Conservation (phyloP, 1,139 yeast species). For the Candida neerlandica region DNA sequence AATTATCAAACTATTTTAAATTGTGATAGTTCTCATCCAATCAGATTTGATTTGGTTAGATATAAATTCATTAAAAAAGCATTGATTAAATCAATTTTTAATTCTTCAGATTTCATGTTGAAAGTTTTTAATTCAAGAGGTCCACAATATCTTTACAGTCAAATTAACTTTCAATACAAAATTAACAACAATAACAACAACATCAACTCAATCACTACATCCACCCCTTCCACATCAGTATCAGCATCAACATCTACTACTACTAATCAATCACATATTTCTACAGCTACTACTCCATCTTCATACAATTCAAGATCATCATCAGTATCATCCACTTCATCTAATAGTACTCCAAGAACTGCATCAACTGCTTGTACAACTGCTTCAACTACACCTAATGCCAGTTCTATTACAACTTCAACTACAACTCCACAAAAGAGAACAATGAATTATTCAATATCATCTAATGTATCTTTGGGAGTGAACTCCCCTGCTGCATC, state of each 20-base stretch:
- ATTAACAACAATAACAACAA: neutral
- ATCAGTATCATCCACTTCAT: conserved; percentile 7
- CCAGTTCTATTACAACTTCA: neutral
- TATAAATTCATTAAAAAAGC: conserved; percentile 35
- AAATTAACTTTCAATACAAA: conserved; percentile 22
- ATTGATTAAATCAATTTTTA: conserved; percentile 34
- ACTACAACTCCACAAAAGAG: conserved; percentile 11
- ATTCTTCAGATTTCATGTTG: conserved; percentile 37
- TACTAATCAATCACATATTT: neutral
- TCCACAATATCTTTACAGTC: conserved; percentile 35
- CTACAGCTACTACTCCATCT: conserved; percentile 1
- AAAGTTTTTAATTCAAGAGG: conserved; percentile 37
- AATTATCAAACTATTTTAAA: conserved; percentile 14
- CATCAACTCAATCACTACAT: neutral
- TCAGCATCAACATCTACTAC: neutral
- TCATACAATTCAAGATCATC: conserved; percentile 7
- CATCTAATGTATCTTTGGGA: conserved; percentile 1
- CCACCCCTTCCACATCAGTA: neutral
- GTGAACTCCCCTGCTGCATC: conserved; percentile 1
- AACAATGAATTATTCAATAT: conserved; percentile 5
- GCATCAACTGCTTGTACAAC: conserved; percentile 1
- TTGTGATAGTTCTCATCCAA: conserved; percentile 9
- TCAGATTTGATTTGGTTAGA: conserved; percentile 23
- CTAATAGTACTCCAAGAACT: conserved; percentile 2
- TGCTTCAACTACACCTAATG: conserved; percentile 5